Base-by-base conservation (phyloP, 2,329 filamentous ascomycete species). In the Aspergillus unguis region DNA sequence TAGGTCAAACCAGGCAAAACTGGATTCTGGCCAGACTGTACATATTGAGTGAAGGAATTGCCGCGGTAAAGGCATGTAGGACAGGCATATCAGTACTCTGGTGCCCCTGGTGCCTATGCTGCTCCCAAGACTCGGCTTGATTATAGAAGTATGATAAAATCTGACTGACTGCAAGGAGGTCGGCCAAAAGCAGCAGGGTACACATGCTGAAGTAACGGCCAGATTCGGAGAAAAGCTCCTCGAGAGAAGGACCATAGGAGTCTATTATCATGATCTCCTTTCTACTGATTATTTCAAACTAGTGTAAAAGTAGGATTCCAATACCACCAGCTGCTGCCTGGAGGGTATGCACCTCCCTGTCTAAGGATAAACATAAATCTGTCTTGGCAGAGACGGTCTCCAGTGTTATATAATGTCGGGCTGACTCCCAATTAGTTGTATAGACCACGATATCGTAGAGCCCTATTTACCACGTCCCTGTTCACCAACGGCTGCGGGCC, bases 241-340 rank as follows among this genome's bases (percentile, higher is more conserved):
- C 54, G 8, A 58, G 33, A n/a, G 33, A 47, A n/a, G 38, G 35
- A 4, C 52, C 47, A 25, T 50, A 40, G 8, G 40, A 29, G 33
- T 58, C 44, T 10, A 40, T 56, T n/a, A 58, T 38, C 35, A 58
- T 53, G 17, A 50, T 36, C n/a, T 56, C 53, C 42, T 38, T 52
- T 5, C 32, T 29, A 28, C 50, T 23, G 4, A 56, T 45, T 33
- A n/a, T 54, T 37, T 52, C 51, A 41, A 56, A 51, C 52, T 36
- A 58, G 37, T 56, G 43, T 2, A 58, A n/a, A 28, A 43, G 33
- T 4, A 46, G 56, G 6, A 58, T 50, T 5, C 56, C 51, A 35
- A 58, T 25, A 17, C 53, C 51, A 31, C 56, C 51, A 29, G 52
- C 47, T n/a, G 48, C 46, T 11, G 48, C 36, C 36, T 50, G 42